A percentile compares a stretch with the other conserved stretches of the same genome.
phyloP scores from a whole-genome alignment of 2,329 filamentous ascomycete species.

The Paracoccidioides brasiliensis region DNA sequence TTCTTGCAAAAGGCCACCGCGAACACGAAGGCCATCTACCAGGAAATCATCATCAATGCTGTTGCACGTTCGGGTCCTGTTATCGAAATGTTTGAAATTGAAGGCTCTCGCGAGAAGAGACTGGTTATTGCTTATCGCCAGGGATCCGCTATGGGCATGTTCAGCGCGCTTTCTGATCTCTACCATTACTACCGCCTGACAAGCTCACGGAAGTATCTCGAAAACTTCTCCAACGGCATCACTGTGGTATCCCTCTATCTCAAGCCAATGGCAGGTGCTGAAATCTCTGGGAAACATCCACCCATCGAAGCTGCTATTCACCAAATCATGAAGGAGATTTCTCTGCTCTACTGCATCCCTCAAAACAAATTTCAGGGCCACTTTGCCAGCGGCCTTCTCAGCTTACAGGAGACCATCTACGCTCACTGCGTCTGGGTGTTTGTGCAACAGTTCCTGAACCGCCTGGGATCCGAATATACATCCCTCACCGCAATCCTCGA shows the following conservation, averaged over 20 bases:
- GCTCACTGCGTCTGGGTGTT: constrained; percentile 97
- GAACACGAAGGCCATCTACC: constrained; percentile 93
- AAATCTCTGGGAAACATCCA: constrained; percentile 47
- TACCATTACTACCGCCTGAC: constrained; percentile 99
- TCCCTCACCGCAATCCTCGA: constrained; percentile 74
- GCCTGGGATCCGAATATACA: constrained; percentile 80
- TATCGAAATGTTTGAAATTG: constrained; percentile 95
- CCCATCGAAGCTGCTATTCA: constrained; percentile 90
- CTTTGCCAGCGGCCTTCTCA: constrained; percentile 75
- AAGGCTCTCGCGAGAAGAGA: constrained; percentile 80
- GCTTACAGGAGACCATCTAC: constrained; percentile 92
- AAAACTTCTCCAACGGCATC: constrained; percentile 98
- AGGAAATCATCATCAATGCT: constrained; percentile 78
- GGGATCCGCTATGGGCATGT: constrained; percentile 80
- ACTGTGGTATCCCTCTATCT: constrained; percentile 95
- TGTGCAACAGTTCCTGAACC: constrained; percentile 94
- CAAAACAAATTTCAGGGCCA: constrained; percentile 91
- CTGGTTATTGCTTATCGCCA: constrained; percentile 90
- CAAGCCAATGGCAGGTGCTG: constrained; percentile 51
- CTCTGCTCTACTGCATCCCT: constrained; percentile 90
- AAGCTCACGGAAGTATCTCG: constrained; percentile 90
- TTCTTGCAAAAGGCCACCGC: constrained; percentile 92
- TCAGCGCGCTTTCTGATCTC: constrained; percentile 86
- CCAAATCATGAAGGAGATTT: constrained; percentile 98
- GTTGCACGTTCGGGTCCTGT: constrained; percentile 81